phyloP scores from a whole-genome alignment of 345 rosid species.

The Eucalyptus curtisii region DNA sequence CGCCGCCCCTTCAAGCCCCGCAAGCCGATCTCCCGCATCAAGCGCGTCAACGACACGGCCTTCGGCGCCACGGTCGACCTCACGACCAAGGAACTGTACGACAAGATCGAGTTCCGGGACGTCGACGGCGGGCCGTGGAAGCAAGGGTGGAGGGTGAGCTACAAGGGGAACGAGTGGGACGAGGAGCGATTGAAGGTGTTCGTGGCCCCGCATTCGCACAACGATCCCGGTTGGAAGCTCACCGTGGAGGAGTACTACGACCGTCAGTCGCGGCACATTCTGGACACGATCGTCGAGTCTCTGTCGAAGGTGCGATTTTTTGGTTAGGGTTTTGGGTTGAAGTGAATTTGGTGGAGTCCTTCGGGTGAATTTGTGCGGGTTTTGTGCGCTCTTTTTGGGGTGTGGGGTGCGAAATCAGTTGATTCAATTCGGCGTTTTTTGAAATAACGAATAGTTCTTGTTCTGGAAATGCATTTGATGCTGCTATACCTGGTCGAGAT shows the following conservation, averaged over 20 bases:
- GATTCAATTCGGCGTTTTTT: background rate
- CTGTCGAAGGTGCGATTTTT: slow-evolving; percentile 57
- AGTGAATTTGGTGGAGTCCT: background rate
- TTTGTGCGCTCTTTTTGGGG: background rate
- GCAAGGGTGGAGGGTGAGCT: slow-evolving; percentile 85
- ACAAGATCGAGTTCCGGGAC: slow-evolving; percentile 78
- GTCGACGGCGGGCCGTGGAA: slow-evolving; percentile 90
- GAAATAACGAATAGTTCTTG: background rate
- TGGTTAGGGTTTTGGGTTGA: background rate
- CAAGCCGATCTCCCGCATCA: background rate
- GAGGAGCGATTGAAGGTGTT: slow-evolving; percentile 69
- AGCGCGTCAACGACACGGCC: slow-evolving; percentile 2
- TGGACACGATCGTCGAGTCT: slow-evolving; percentile 77
- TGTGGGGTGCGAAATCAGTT: background rate
- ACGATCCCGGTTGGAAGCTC: slow-evolving; percentile 98
- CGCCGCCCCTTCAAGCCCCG: slow-evolving; percentile 1
- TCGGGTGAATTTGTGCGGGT: background rate
- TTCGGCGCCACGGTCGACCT: slow-evolving; percentile 55
- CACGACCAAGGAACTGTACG: slow-evolving; percentile 79
- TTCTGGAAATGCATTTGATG: background rate
- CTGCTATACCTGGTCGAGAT: background rate
- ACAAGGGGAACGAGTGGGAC: slow-evolving; percentile 85
- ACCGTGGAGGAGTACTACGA: slow-evolving; percentile 97
- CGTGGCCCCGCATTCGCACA: slow-evolving; percentile 96
- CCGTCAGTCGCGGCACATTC: slow-evolving; percentile 64